A percentile compares a stretch with the other conserved stretches of the same genome.
Evolutionary conservation across 345 rosid species (phyloP).

Genomic region (Moringa oleifera): DNA sequence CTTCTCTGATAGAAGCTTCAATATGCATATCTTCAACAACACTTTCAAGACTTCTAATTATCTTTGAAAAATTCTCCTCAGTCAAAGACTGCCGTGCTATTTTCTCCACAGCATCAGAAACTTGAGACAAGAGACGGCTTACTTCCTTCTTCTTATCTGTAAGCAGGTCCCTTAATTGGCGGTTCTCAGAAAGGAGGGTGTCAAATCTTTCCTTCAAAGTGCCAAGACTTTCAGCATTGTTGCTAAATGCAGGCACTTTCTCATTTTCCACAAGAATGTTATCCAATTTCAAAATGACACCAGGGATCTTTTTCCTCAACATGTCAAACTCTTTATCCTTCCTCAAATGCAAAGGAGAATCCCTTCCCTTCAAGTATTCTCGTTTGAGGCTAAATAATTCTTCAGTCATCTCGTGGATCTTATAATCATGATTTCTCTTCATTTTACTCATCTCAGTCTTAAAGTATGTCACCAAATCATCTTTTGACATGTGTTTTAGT

Average conservation of each 20-base stretch:
- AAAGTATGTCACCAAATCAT: constrained; percentile 42
- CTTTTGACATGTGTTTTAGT: constrained; percentile 36
- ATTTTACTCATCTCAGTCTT: constrained; percentile 75
- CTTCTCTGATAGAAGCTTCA: constrained; percentile 46
- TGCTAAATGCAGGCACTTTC: constrained; percentile 22
- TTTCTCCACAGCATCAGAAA: constrained; percentile 46
- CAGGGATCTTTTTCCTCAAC: constrained; percentile 66
- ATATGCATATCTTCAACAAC: constrained; percentile 42
- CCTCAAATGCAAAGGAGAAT: constrained; percentile 39
- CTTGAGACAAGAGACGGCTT: constrained; percentile 31
- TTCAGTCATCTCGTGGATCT: constrained; percentile 59
- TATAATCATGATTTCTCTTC: constrained; percentile 71
- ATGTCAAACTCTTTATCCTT: constrained; percentile 74
- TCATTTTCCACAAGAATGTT: constrained; percentile 46
- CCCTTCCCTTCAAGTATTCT: constrained; percentile 53
- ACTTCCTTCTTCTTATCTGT: constrained; percentile 38
- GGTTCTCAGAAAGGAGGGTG: constrained; percentile 47
- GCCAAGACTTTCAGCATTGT: constrained; percentile 32
- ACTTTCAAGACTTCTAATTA: constrained; percentile 34
- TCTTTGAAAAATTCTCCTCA: constrained; percentile 36
- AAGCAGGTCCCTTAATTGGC: constrained; percentile 38
- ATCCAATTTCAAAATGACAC: constrained; percentile 49
- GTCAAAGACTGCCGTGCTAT: constrained; percentile 29
- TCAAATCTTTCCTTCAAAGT: constrained; percentile 43
- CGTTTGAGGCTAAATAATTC: constrained; percentile 50